A percentile compares a stretch with the other conserved stretches of the same genome.
phyloP scores from a whole-genome alignment of 1,284 basidiomycete species.

The Trametes polyzona region DNA sequence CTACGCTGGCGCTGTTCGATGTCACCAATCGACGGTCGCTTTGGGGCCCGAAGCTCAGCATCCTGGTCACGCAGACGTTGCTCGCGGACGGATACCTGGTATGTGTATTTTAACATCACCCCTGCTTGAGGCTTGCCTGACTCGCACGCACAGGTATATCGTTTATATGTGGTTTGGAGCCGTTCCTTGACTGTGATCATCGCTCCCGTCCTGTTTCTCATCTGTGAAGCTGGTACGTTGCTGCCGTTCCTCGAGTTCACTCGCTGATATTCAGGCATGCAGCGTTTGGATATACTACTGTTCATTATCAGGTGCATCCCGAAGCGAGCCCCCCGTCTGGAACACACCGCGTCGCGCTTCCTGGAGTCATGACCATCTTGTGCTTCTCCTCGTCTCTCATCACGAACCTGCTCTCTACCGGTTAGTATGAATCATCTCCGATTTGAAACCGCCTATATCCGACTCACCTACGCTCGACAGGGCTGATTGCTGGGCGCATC shows the following conservation, averaged over 20 bases:
- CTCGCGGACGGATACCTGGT: constrained; percentile 1
- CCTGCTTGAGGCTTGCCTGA: no score
- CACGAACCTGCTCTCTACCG: not conserved
- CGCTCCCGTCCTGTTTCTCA: not conserved
- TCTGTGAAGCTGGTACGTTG: not conserved
- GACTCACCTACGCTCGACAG: not conserved
- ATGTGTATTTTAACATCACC: no score
- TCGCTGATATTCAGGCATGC: not conserved
- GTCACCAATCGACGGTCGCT: not conserved
- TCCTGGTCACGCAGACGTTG: constrained; percentile 2
- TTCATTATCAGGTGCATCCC: not conserved
- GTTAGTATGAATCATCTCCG: not conserved
- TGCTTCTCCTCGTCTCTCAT: constrained; percentile 1
- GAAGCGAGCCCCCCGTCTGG: not conserved
- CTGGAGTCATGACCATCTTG: not conserved
- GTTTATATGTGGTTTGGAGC: not conserved
- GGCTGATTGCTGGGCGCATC: not conserved
- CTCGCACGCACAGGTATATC: not conserved
- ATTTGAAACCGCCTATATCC: not conserved
- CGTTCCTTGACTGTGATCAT: not conserved
- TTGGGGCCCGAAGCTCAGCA: constrained; percentile 1
- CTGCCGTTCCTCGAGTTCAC: no score
- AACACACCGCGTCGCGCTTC: not conserved
- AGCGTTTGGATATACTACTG: constrained; percentile 1
- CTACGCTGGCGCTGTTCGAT: not conserved